Base-by-base conservation (phyloP, 805 yeast genomes). In the Torulaspora franciscae region DNA sequence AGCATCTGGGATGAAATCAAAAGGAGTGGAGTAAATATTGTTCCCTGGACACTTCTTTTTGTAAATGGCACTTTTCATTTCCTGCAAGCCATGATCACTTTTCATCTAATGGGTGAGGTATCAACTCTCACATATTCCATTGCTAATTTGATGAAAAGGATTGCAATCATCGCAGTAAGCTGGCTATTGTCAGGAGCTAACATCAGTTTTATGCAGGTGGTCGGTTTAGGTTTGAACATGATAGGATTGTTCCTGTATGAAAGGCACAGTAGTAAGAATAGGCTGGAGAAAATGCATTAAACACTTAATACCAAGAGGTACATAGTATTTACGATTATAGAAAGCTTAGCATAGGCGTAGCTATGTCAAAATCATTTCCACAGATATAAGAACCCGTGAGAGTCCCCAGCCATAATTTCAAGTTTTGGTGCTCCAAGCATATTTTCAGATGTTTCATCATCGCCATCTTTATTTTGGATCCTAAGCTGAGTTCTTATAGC, bases 91-190 rank as follows among this genome's bases (percentile, higher is more conserved):
- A 68, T 88, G 61, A 71, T 89, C 32, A 88, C 95, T 11, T 86
- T 85, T 64, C 87, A 85, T 66, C 70, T 89, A 26, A 67, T 89
- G 36, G 93, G 95, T 15, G 76, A 82, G 59, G 74, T 89, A 5
- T 85, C 95, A 2, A 86, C 96, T 0, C 81, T 89, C 9, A 79
- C 93, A 2, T 89, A 87, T 65, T 84, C 95, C 1, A 81, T 89
- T 46, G 95, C 96, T 2, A 80, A 86, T 34, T 76, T 89, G 77
- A 76, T 89, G 78, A 89, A 89, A 67, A 79, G 95, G 57, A 84
- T 89, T n/a, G 84, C 86, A 1, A 78, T 89, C 25, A 88, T 89
- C 34, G 74, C 83, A 1, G 82, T 83, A 1, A 85, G 95, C 55
- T 85, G 90, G 69, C 47, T 83, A 32, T 76, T 75, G 71, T 75